Percentiles rank a stretch among this genome's conserved stretches.
Evolutionary conservation across 2,329 filamentous ascomycete species (phyloP).

Genomic region (Drechslerella stenobrocha): DNA sequence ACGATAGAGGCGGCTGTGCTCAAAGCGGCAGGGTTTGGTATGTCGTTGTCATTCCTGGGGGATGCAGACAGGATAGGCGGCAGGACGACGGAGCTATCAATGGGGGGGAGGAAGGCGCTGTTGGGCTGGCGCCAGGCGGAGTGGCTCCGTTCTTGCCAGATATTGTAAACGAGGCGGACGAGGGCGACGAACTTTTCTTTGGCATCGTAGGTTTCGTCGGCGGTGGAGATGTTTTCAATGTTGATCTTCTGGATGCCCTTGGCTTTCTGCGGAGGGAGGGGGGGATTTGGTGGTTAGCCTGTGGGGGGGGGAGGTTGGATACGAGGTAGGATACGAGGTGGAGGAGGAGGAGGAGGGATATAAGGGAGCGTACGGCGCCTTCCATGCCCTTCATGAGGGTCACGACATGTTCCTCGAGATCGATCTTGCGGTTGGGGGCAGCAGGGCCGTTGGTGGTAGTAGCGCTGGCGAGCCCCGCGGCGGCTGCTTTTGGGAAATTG

Average conservation of each 20-base stretch:
- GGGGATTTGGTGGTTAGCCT: background rate
- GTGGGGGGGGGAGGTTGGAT: too few relatives aligned
- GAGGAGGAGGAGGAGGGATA: too few relatives aligned
- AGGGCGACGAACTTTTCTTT: background rate
- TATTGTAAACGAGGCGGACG: background rate
- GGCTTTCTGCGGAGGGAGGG: background rate
- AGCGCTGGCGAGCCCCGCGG: too few relatives aligned
- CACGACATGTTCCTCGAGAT: background rate
- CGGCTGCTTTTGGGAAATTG: background rate
- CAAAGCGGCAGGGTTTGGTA: too few relatives aligned
- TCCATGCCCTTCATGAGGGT: constrained; percentile 1
- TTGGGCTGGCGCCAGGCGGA: background rate
- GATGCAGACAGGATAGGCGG: background rate
- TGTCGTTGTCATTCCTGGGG: background rate
- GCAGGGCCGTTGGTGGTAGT: too few relatives aligned
- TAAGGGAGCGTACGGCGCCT: background rate
- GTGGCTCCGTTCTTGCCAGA: background rate
- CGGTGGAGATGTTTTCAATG: background rate
- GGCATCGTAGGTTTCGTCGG: background rate
- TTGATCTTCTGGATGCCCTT: constrained; percentile 1
- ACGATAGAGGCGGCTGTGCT: too few relatives aligned
- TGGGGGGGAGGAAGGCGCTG: background rate
- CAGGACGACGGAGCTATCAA: background rate
- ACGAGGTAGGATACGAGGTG: background rate
- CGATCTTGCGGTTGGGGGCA: background rate